Evolutionary conservation across 2,329 filamentous ascomycete genomes (phyloP).

Genomic region (Aspergillus ruber): DNA sequence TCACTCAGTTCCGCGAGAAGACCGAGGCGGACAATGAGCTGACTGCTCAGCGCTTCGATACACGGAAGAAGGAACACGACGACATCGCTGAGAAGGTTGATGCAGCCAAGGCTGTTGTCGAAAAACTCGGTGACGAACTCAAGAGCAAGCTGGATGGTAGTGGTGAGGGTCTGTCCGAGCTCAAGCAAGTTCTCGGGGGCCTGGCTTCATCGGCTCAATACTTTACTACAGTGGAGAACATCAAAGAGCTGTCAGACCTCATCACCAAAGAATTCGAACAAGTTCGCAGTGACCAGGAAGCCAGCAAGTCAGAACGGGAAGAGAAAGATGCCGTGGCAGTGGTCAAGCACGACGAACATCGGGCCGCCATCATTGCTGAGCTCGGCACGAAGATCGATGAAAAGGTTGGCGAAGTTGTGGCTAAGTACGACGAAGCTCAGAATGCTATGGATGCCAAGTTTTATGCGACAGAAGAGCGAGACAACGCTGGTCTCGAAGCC

Average conservation of each 20-base stretch:
- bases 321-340: constrained; percentile 50
- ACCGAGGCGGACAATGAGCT: constrained; percentile 63
- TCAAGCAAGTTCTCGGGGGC: constrained; percentile 57
- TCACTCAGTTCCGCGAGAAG: constrained; percentile 62
- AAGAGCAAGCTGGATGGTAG: constrained; percentile 72
- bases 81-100: constrained; percentile 70
- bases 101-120: constrained; percentile 70
- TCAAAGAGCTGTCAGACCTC: constrained; percentile 66
- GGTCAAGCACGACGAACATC: constrained; percentile 56
- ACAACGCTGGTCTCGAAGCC: constrained; percentile 65
- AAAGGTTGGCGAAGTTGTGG: constrained; percentile 72
- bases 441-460: constrained; percentile 65
- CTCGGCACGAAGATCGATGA: constrained; percentile 60
- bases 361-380: constrained; percentile 49
- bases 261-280: constrained; percentile 86
- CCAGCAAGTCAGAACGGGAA: constrained; percentile 71
- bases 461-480: constrained; percentile 66
- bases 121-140: constrained; percentile 70
- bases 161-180: constrained; percentile 55
- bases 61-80: constrained; percentile 76
- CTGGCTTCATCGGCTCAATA: constrained; percentile 55
- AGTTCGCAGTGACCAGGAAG: constrained; percentile 70
- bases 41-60: constrained; percentile 72
- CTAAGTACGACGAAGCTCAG: constrained; percentile 84
- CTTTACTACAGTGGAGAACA: constrained; percentile 49